Conservation (phyloP, 305 asterid species). For the Fraxinus platypoda region DNA sequence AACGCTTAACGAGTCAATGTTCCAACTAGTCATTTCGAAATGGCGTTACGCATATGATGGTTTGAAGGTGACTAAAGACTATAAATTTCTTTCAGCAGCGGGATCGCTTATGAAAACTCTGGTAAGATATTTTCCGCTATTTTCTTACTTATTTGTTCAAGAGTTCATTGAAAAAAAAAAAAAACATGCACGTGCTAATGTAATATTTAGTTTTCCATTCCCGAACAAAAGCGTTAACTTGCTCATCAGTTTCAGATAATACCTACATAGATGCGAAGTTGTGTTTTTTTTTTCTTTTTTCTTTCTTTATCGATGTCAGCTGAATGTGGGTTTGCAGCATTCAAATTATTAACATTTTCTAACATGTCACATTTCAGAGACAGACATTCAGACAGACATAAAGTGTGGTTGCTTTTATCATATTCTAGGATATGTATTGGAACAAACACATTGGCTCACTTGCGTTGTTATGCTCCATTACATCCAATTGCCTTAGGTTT, state of each 20-base stretch:
- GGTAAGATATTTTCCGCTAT: slow-evolving; percentile 48
- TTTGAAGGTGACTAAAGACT: slow-evolving; percentile 79
- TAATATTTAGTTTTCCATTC: neutral
- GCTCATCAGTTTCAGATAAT: neutral
- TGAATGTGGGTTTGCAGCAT: neutral
- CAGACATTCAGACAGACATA: neutral
- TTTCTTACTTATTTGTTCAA: neutral
- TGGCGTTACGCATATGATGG: slow-evolving; percentile 85
- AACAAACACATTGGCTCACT: neutral
- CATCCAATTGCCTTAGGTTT: neutral
- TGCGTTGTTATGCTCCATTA: neutral
- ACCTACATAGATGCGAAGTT: neutral
- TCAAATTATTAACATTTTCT: neutral
- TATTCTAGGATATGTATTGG: neutral
- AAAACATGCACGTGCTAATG: neutral
- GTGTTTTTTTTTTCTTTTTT: neutral
- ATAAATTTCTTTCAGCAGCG: slow-evolving; percentile 81
- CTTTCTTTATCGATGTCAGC: neutral
- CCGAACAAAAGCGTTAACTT: neutral
- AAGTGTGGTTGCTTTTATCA: neutral
- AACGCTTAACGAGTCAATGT: slow-evolving; percentile 85
- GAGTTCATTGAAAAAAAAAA: neutral
- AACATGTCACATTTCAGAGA: neutral
- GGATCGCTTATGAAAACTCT: slow-evolving; percentile 84
- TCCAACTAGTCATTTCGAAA: slow-evolving; percentile 69